Evolutionary conservation across 2,329 filamentous ascomycete genomes (phyloP), one percentile per base, ranked within the genome.

Genomic region (Celoporthe dispersa): DNA sequence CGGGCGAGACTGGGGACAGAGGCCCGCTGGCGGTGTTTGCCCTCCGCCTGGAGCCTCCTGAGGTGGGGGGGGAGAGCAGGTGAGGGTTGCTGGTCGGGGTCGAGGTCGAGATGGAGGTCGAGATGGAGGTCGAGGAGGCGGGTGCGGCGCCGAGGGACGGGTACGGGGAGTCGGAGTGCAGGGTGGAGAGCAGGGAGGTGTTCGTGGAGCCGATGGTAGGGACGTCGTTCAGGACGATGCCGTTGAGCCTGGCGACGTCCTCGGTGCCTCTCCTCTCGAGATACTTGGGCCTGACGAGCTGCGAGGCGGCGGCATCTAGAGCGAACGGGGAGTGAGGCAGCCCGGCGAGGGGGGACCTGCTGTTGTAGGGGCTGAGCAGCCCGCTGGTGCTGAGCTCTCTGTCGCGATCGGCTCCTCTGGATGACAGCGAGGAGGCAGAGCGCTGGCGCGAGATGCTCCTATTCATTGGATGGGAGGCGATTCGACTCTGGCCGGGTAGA

Each of bases 181-280:
- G 66, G 41, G 64, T 67, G 41, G 69, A 73, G 63, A 76, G 73
- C 19, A 76, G 69, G 44, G 68, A 67, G 66, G 25, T 61, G 60
- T 35, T 70, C 55, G 51, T 39, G 39, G 64, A 70, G 60, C 64
- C 71, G 60, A 68, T 61, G 55, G 72, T 70, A 11, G 71, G 69
- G 33, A 78, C 70, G 69, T 76, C 72, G 66, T 71, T 70, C 48
- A 75, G 70, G 61, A 75, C 73, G 51, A 73, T 67, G 66, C 73
- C 72, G 70, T 69, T 68, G 55, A 74, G 68, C 64, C 64, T 73
- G 35, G 66, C 61, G 44, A 73, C 65, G 39, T 71, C 70, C 67
- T 73, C 70, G 66, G 66, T 72, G 19, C 28, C 69, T 60, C 65
- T 68, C 51, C 68, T 69, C 60, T 68, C 64, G 33, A 70, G 70